A percentile compares a stretch with the other conserved stretches of the same genome.
Conservation (phyloP, 331 rosid genomes). For the Malus hybrid region DNA sequence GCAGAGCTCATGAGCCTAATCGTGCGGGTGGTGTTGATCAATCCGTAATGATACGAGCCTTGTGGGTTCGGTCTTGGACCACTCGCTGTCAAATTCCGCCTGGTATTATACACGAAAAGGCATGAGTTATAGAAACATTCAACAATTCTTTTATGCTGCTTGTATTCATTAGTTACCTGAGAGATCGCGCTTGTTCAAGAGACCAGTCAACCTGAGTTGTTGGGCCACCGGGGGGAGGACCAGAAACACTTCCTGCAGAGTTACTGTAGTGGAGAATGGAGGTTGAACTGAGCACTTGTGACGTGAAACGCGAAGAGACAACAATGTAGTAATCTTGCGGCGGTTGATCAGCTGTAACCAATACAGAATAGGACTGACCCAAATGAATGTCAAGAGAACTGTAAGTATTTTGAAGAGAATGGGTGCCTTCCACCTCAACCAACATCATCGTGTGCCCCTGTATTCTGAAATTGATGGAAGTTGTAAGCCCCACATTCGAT, state of each 20-base stretch:
- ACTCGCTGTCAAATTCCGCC: constrained; percentile 70
- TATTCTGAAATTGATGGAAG: constrained; percentile 67
- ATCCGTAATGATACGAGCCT: constrained; percentile 83
- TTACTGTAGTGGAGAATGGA: constrained; percentile 59
- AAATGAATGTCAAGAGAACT: constrained; percentile 76
- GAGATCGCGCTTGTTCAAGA: constrained; percentile 67
- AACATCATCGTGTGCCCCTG: constrained; percentile 69
- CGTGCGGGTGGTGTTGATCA: constrained; percentile 61
- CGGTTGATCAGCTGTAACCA: constrained; percentile 77
- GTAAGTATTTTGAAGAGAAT: constrained; percentile 62
- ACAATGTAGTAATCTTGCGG: constrained; percentile 64
- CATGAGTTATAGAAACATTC: not conserved
- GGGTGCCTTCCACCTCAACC: constrained; percentile 90
- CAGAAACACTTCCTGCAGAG: constrained; percentile 44
- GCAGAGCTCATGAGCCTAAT: constrained; percentile 61
- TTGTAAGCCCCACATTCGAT: constrained; percentile 69
- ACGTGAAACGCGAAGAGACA: constrained; percentile 56
- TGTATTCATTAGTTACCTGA: constrained; percentile 33
- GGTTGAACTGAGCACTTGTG: constrained; percentile 47
- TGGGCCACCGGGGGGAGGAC: constrained; percentile 67
- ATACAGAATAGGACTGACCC: constrained; percentile 69
- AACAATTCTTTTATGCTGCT: not conserved
- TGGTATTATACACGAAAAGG: constrained; percentile 14
- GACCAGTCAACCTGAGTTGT: constrained; percentile 72
- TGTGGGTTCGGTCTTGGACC: constrained; percentile 93